Base-by-base conservation (phyloP, 495 filamentous ascomycete genomes). In the Acidiella bohemica region DNA sequence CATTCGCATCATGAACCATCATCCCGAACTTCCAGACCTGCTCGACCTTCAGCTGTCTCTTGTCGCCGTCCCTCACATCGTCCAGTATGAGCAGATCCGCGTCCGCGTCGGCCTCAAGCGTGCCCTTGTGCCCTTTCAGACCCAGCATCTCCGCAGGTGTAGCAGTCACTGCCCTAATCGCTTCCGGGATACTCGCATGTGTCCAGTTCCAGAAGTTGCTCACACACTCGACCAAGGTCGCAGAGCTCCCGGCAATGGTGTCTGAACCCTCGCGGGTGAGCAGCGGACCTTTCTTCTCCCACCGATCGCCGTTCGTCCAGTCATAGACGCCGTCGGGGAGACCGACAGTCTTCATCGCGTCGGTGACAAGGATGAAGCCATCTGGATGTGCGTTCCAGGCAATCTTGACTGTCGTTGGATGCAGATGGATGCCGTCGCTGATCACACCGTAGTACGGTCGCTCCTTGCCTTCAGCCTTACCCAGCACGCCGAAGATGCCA, bases 121-220 rank as follows among this genome's bases (percentile, higher is more conserved):
- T 65, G 0, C 83, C 84, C 64, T 88, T 88, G 18, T 72, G 59
- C 2, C 64, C 67, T 33, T 74, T 52, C 30, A 86, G 36, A 0
- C 77, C 77, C 18, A 92, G 58, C 75, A 92, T 78, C 13, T 65
- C 63, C 1, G 83, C 83, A 9, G 84, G 83, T 7, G 75, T 78
- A 11, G 65, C 64, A 1, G 84, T 85, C 8, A 84, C 83, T 0
- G 80, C 70, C 42, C 67, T 70, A 17, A 92, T 58, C 0, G 75
- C 80, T 51, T 73, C 65, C 0, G 78, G 71, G 9, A 84, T 68
- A 4, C 63, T 65, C 0, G 73, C 67, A 5, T 71, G 74, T 0
- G 75, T 70, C 78, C 78, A 87, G 38, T 67, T 70, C 28, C 80
- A 64, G 59, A 88, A 85, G 51, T 88, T 88, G 32, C 74, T 78